Evolutionary conservation across 768 basidiomycete species (phyloP).

Genomic region (Hygrocybe coccinea): DNA sequence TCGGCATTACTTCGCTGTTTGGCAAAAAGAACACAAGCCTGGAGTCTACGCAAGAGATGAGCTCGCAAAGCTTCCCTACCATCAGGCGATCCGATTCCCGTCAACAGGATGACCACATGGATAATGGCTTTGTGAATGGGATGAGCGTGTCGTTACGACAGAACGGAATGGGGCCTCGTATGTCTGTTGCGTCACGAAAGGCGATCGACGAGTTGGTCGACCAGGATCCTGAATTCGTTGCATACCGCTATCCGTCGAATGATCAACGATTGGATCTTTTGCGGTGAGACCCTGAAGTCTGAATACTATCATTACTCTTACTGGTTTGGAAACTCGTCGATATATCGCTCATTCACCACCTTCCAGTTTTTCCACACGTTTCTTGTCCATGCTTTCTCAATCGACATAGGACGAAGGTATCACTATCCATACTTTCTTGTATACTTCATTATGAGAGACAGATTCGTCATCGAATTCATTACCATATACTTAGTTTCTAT

Average conservation of each 20-base stretch:
- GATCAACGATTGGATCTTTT: conserved; percentile 65
- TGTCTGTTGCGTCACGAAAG: conserved; percentile 65
- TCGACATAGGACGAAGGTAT: no score
- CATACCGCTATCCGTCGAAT: conserved; percentile 80
- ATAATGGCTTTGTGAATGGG: conserved; percentile 25
- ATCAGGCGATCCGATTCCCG: conserved; percentile 43
- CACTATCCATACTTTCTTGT: no score
- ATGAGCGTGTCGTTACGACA: conserved; percentile 48
- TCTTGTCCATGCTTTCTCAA: no score
- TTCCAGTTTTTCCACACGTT: no score
- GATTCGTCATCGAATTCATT: no score
- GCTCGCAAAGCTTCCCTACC: conserved; percentile 45
- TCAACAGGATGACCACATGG: conserved; percentile 44
- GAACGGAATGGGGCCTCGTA: conserved; percentile 43
- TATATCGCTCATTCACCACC: no score
- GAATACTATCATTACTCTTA: no score
- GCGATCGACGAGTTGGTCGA: conserved; percentile 74
- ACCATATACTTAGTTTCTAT: no score
- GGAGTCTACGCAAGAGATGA: conserved; percentile 33
- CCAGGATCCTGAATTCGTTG: conserved; percentile 81
- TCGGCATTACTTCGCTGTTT: conserved; percentile 63
- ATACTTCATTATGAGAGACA: no score
- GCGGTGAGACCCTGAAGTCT: conserved; percentile 20
- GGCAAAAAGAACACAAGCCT: conserved; percentile 46
- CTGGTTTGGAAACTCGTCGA: no score